Base-by-base conservation (phyloP, 2,329 filamentous ascomycete genomes). In the Diaporthe batatas region DNA sequence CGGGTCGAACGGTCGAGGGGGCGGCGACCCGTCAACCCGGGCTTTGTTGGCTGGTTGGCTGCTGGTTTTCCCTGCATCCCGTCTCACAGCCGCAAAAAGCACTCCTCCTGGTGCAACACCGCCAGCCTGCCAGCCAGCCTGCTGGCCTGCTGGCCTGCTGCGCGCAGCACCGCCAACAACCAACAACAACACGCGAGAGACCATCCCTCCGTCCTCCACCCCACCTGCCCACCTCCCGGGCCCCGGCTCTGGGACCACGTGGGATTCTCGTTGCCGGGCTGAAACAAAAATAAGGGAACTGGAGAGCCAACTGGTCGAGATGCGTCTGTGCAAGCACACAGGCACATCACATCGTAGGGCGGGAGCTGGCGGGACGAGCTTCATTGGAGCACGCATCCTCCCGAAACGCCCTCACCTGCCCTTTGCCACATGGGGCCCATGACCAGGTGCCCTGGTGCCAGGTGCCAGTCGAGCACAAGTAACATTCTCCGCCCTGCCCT, bases 291-390 rank as follows among this genome's bases (percentile, higher is more conserved):
- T 21, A n/a, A 49, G 62, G 29, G 12, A 59, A 59, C 23, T 51
- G 12, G 2, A 65, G 29, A 65, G 62, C 42, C 62, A 65, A 65
- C 62, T 65, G 62, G 62, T 21, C 44, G 62, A 65, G 44, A 36
- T 18, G 62, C 44, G 62, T 65, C 62, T 65, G 62, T 65, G 62
- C 62, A 65, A 65, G 62, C 32, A 49, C 42, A 59, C 62, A 65
- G 51, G 62, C 32, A 49, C 42, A 59, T 42, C 57, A 23, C 44
- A 39, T 39, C 62, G 23, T 51, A 65, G 62, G 62, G 44, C 62
- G 39, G 39, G 39, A 42, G 39, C 39, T 42, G 39, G 39, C 39
- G 62, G 62, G 42, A 59, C 57, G 62, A 65, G 44, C 12, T 65
- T 65, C 62, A 51, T 51, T 51, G 62, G 62, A 65, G 42, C 62